A percentile compares a stretch with the other conserved stretches of the same genome.
Evolutionary conservation across 331 rosid genomes (phyloP).

Genomic region (Pyracantha coccinea): DNA sequence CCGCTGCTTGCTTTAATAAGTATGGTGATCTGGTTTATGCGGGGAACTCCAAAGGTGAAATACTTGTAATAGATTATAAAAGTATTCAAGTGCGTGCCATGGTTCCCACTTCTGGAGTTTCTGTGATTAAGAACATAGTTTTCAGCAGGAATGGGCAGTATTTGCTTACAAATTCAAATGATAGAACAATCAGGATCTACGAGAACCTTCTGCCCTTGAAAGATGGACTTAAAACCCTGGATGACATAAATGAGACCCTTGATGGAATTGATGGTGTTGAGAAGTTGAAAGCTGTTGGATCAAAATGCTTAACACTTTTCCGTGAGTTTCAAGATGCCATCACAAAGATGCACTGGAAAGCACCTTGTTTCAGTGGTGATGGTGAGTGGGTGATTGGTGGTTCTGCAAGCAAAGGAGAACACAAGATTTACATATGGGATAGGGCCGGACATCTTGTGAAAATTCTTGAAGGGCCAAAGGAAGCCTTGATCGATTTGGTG

Average conservation of each 20-base stretch:
- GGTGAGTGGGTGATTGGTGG: conserved; percentile 99
- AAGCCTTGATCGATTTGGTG: conserved; percentile 87
- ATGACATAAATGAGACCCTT: conserved; percentile 26
- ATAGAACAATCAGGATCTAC: conserved; percentile 75
- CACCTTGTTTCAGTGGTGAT: conserved; percentile 97
- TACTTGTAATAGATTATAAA: conserved; percentile 62
- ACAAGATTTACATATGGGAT: conserved; percentile 96
- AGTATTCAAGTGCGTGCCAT: conserved; percentile 45
- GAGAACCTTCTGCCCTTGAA: conserved; percentile 82
- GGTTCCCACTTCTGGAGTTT: conserved; percentile 74
- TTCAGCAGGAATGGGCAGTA: conserved; percentile 92
- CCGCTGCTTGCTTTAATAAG: conserved; percentile 96
- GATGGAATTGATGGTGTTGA: conserved; percentile 46
- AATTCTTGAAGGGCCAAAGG: conserved; percentile 98
- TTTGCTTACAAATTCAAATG: conserved; percentile 89
- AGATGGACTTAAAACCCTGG: conserved; percentile 53
- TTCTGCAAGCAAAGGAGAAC: conserved; percentile 98
- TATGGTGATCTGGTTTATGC: conserved; percentile 73
- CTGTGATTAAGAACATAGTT: conserved; percentile 82
- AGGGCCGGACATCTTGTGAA: conserved; percentile 93
- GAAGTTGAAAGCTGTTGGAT: conserved; percentile 70
- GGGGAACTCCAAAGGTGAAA: conserved; percentile 97
- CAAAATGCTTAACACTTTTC: conserved; percentile 68
- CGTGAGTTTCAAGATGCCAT: conserved; percentile 94
- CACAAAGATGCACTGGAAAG: conserved; percentile 97